These are phyloP conservation scores for Trichocomaceae sp. DNA, from an alignment of 2,329 filamentous ascomycete genomes.

Conservation along the genomic window DNA sequence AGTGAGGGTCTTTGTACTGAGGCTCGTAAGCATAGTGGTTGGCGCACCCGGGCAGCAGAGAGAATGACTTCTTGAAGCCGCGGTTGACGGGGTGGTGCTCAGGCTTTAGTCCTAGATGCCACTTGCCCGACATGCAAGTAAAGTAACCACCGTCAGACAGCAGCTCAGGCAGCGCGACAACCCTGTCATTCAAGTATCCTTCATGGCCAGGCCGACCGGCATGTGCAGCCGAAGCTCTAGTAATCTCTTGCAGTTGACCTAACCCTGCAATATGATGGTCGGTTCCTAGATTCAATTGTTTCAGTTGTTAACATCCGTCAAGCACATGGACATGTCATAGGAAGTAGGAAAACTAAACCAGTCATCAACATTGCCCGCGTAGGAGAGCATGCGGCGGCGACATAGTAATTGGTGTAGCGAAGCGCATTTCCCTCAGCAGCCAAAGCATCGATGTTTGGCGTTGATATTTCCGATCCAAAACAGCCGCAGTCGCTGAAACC, in stretches of 20 bases:
- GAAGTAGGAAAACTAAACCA: no score
- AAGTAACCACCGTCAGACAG: slow-evolving; percentile 20
- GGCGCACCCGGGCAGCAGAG: slow-evolving; percentile 23
- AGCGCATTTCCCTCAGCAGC: background rate
- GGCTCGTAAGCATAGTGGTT: slow-evolving; percentile 36
- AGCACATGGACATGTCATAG: no score
- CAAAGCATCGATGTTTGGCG: background rate
- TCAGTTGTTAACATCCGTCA: no score
- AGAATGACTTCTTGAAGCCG: slow-evolving; percentile 26
- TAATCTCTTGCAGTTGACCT: background rate
- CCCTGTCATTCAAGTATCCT: background rate
- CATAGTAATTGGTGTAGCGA: no score
- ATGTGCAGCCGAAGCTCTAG: background rate
- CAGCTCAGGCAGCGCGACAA: background rate
- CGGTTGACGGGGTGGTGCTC: slow-evolving; percentile 22
- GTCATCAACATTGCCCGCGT: background rate
- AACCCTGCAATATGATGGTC: background rate
- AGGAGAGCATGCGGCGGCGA: background rate
- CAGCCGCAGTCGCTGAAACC: background rate
- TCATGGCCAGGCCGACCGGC: no score
- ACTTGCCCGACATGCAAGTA: slow-evolving; percentile 31
- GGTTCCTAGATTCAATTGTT: no score
- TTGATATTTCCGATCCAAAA: background rate
- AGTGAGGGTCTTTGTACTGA: slow-evolving; percentile 1
- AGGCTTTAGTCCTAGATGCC: slow-evolving; percentile 29